These are phyloP conservation scores for Collybiopsis luxurians DNA, from an alignment of 768 basidiomycete species.

Conservation along the genomic window DNA sequence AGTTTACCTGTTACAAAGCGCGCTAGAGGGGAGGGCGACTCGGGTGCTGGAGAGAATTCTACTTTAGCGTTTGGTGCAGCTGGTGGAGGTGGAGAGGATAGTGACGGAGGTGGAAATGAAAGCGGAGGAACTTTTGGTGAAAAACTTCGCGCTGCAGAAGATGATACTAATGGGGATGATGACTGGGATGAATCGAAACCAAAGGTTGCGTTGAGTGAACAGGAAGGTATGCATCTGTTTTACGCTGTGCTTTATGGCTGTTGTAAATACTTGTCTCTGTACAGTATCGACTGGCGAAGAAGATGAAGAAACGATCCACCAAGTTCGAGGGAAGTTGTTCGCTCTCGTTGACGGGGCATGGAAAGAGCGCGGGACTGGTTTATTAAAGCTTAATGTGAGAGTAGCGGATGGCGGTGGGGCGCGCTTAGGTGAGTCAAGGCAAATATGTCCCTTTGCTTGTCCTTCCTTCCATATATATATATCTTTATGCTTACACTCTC, in stretches of 20 bases:
- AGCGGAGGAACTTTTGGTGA: conserved; percentile 52
- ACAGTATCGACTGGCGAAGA: conserved; percentile 78
- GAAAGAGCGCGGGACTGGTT: conserved; percentile 78
- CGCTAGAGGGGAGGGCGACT: conserved; percentile 43
- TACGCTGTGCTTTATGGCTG: not conserved
- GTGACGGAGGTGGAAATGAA: conserved; percentile 29
- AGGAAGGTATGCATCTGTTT: conserved; percentile 51
- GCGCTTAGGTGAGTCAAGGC: conserved; percentile 67
- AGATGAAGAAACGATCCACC: conserved; percentile 73
- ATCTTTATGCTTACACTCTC: conserved; percentile 8
- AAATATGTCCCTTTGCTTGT: too few relatives aligned
- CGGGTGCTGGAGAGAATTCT: not conserved
- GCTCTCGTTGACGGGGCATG: conserved; percentile 57
- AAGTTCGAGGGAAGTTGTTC: conserved; percentile 77
- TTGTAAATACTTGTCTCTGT: not conserved
- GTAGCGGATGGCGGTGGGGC: conserved; percentile 62
- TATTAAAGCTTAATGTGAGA: conserved; percentile 67
- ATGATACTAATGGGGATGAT: conserved; percentile 53
- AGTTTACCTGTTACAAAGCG: conserved; percentile 52
- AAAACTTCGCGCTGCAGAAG: conserved; percentile 55
- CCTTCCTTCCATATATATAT: not conserved
- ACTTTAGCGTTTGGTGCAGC: conserved; percentile 8
- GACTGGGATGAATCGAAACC: conserved; percentile 21
- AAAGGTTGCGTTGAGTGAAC: conserved; percentile 57
- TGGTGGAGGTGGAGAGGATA: conserved; percentile 46